A percentile compares a stretch with the other conserved stretches of the same genome.
Evolutionary conservation across 2,329 filamentous ascomycete species (phyloP).

Genomic region (Chaetomium olivaceum): DNA sequence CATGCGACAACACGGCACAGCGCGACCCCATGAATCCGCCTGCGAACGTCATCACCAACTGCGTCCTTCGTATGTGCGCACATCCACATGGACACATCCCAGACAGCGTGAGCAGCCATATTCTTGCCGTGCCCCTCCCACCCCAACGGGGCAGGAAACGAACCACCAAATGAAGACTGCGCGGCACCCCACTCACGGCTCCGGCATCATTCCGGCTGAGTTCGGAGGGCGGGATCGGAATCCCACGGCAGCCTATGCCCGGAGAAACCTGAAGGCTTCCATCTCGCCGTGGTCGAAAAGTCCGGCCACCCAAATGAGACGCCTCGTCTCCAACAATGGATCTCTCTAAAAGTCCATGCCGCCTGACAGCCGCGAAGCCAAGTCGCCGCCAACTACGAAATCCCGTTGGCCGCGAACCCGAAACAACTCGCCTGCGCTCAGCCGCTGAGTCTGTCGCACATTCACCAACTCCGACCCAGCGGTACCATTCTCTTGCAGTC

Average conservation of each 20-base stretch:
- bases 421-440: background rate
- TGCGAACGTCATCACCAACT: background rate
- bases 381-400: background rate
- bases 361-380: background rate
- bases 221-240: constrained; percentile 5
- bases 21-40: constrained; percentile 3
- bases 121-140: background rate
- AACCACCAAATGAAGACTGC: background rate
- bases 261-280: background rate
- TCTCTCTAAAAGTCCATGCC: background rate
- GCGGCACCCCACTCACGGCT: constrained; percentile 1
- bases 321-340: background rate
- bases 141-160: background rate
- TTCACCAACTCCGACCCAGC: background rate
- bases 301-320: background rate
- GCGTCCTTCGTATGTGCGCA: background rate
- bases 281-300: background rate
- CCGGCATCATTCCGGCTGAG: constrained; percentile 3
- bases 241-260: constrained; percentile 6
- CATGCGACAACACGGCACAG: constrained; percentile 11
- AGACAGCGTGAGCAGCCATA: background rate
- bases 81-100: background rate
- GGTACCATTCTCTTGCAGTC: background rate
- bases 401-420: background rate
- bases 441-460: background rate